Base-by-base conservation (phyloP, 768 basidiomycete species). In the Suillus sp. region DNA sequence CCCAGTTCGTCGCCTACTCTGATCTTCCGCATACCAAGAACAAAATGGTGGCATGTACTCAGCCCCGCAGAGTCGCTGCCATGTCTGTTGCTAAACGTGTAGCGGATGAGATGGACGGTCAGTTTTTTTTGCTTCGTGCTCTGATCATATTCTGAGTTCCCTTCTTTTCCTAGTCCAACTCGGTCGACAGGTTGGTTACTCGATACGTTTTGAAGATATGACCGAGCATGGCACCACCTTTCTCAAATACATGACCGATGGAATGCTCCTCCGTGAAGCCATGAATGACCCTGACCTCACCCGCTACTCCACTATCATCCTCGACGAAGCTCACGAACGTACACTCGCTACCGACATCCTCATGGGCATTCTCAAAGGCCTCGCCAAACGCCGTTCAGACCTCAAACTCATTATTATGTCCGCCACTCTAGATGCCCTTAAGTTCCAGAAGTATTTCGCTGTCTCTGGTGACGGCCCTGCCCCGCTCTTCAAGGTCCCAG, bases 51-150 rank as follows among this genome's bases (percentile, higher is more conserved):
- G 96, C 96, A 1, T 99, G 96, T 70, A 99, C 96, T 2, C 96
- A 99, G 73, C 96, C 96, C 1, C 83, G 96, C 69, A 85, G 96
- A 79, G 95, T 99, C 4, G 95, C 96, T 11, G 96, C 96, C 11
- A 98, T 97, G 95, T 94, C 92, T 16, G 96, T 98, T 2, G 96
- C 96, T 27, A 96, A 96, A 75, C 95, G 96, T 78, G 96, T 99
- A 2, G 95, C 96, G 4, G 96, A 99, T 72, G 96, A 99, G 77
- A 96, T 99, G 95, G 96, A 99, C 74, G 93, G 94, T 94, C 69
- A 70, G 92, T 4, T 18, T 5, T 18, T 2, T 56, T 57, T 48
- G 30, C 47, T 38, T 25, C 25, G 56, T 22, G 1, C 34, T 30
- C 16, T 16, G 25, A n/a, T n/a, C 59, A 51, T 3, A 38, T 22